Percentiles rank a stretch among this genome's conserved stretches.
Conservation (phyloP, 805 yeast species). For the Metschnikowia picachoensis region DNA sequence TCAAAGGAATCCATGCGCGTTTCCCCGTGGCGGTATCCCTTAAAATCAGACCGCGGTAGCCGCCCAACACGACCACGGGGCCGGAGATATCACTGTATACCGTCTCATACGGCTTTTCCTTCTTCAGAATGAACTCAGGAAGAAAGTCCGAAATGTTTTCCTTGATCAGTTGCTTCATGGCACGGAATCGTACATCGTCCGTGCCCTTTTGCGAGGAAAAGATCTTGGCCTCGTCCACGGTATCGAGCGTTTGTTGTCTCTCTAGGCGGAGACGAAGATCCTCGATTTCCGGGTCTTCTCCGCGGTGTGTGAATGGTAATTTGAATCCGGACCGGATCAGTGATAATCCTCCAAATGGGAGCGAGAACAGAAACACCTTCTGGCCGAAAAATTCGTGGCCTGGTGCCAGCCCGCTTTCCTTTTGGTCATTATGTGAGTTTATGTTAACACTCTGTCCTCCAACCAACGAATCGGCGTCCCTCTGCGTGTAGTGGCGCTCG, state of each 20-base stretch:
- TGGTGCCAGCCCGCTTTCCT: neutral
- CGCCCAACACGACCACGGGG: conserved; percentile 78
- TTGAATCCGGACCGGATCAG: conserved; percentile 21
- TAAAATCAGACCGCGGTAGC: conserved; percentile 80
- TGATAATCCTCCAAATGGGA: conserved; percentile 53
- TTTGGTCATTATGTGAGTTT: neutral
- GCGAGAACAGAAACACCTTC: conserved; percentile 51
- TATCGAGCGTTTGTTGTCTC: conserved; percentile 55
- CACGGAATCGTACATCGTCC: conserved; percentile 66
- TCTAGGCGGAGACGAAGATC: conserved; percentile 40
- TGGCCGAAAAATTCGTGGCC: conserved; percentile 18
- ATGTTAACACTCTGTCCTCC: conserved; percentile 42
- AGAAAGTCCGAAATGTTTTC: conserved; percentile 44
- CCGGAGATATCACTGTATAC: conserved; percentile 66
- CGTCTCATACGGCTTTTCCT: conserved; percentile 34
- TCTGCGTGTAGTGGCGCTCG: conserved; percentile 15
- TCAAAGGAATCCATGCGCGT: conserved; percentile 82
- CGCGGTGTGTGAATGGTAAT: conserved; percentile 21
- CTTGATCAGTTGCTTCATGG: conserved; percentile 60
- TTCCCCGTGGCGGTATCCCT: conserved; percentile 60
- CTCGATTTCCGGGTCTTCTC: conserved; percentile 16
- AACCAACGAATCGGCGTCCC: conserved; percentile 45
- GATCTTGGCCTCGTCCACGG: conserved; percentile 59
- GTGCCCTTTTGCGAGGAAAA: conserved; percentile 53
- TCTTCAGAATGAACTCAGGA: conserved; percentile 27